Evolutionary conservation across 306 rosid species (phyloP).

Genomic region (Canavalia gladiata): DNA sequence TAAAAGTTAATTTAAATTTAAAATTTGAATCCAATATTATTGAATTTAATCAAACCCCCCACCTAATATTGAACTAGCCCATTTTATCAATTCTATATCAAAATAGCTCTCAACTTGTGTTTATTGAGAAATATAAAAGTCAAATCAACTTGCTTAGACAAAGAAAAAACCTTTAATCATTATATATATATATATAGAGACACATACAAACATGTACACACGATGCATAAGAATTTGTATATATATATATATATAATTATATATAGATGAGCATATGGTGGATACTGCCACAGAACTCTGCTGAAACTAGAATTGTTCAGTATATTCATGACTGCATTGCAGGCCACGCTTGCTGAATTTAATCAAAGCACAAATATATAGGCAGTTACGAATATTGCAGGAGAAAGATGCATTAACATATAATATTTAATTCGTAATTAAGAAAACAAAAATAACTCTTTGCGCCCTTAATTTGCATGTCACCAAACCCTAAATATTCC

Average conservation of each 20-base stretch:
- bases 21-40: too few relatives aligned
- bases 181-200: not conserved
- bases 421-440: conserved; percentile 4
- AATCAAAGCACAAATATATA: conserved; percentile 56
- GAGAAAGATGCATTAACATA: conserved; percentile 5
- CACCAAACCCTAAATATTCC: conserved; percentile 83
- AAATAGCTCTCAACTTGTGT: conserved; percentile 5
- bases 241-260: too few relatives aligned
- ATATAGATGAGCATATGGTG: conserved; percentile 3
- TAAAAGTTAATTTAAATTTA: too few relatives aligned
- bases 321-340: conserved; percentile 42
- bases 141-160: conserved; percentile 34
- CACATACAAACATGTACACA: not conserved
- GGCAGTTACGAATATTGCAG: conserved; percentile 47
- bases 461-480: conserved; percentile 59
- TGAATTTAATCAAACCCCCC: too few relatives aligned
- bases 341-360: conserved; percentile 73
- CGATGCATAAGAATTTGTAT: not conserved
- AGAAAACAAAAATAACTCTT: conserved; percentile 37
- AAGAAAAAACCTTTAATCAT: conserved; percentile 25
- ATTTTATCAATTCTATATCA: not conserved
- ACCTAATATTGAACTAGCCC: too few relatives aligned
- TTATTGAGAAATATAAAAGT: conserved; percentile 32
- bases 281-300: conserved; percentile 41
- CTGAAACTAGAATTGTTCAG: conserved; percentile 41